Percentiles rank a stretch among this genome's conserved stretches.
Conservation (phyloP, 805 yeast species). For the Lipomyces lipofer region DNA sequence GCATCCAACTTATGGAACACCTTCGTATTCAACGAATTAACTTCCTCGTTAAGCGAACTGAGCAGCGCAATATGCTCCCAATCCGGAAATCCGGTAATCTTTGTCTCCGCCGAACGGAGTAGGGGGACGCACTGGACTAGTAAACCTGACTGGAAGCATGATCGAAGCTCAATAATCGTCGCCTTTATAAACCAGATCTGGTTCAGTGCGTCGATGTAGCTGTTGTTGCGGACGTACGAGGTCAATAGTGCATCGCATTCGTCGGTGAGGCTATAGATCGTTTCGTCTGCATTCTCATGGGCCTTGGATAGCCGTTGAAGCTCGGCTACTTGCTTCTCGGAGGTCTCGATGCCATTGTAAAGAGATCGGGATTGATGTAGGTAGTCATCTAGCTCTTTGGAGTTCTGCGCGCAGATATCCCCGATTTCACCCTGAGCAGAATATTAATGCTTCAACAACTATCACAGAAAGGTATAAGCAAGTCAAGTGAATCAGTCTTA, state of each 20-base stretch:
- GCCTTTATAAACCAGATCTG: constrained; percentile 26
- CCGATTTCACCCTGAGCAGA: constrained; percentile 15
- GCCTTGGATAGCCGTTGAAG: constrained; percentile 10
- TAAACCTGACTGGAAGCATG: constrained; percentile 16
- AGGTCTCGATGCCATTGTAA: constrained; percentile 5
- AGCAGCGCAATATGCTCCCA: constrained; percentile 24
- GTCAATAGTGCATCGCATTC: constrained; percentile 6
- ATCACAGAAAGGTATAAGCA: too few species aligned
- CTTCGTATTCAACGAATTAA: constrained; percentile 17
- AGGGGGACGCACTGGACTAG: constrained; percentile 20
- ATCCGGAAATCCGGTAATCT: constrained; percentile 20
- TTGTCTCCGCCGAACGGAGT: constrained; percentile 21
- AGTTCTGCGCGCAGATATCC: constrained; percentile 13
- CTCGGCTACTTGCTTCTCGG: constrained; percentile 8
- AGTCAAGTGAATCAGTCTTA: neutral
- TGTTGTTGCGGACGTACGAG: constrained; percentile 2
- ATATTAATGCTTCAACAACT: neutral
- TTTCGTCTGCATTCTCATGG: constrained; percentile 28
- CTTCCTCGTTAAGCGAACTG: constrained; percentile 25
- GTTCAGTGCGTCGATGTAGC: constrained; percentile 23
- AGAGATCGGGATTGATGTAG: constrained; percentile 11
- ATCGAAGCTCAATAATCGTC: constrained; percentile 22
- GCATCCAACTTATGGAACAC: constrained; percentile 20
- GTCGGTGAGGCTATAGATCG: constrained; percentile 19
- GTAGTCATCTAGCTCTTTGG: constrained; percentile 19